Evolutionary conservation across 805 yeast genomes (phyloP), one percentile per base, ranked within the genome.

Genomic region (Candida xyloterini): DNA sequence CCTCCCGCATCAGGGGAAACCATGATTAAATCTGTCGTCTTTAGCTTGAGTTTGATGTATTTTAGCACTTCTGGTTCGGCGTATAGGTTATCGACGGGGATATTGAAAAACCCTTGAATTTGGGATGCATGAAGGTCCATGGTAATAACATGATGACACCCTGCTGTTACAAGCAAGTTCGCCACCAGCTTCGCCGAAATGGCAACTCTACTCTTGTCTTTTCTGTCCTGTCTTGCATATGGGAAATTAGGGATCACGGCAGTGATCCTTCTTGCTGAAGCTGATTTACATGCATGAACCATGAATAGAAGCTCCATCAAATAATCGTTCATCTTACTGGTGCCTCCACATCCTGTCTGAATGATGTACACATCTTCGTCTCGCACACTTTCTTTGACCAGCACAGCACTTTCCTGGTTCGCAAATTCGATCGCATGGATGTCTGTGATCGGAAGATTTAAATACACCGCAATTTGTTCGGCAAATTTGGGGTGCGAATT

Each of bases 1-100:
- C 99, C 99, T 53, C 99, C 99, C 3, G 99, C 99, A 67, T 91
- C 99, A 3, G 99, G 99, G 4, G 96, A 88, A 10, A 91, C 95
- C 40, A 91, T 78, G 37, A 89, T 86, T 8, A 89, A 74, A 37
- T 75, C 67, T 43, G 79, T 71, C 23, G 66, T 65, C 46, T 70
- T 65, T 47, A 75, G 72, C 31, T 78, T 74, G 45, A 79, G 85
- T 48, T 76, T 79, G 52, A 91, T 86, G 62, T 86, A 93, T 51
- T 84, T 70, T 33, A 91, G 74, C 15, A 86, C 95, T 40, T 83
- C 78, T 33, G 99, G 98, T 59, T 93, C 98, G 14, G 96, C 97
- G 55, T 90, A 91, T 47, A 91, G 71, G 58, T 91, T 93, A 66
- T 91, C 98, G 20, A 91, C 98, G 2, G 99, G 98, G 25, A 88